Evolutionary conservation across 768 basidiomycete genomes (phyloP).

Genomic region (Trametes cinnabarina): DNA sequence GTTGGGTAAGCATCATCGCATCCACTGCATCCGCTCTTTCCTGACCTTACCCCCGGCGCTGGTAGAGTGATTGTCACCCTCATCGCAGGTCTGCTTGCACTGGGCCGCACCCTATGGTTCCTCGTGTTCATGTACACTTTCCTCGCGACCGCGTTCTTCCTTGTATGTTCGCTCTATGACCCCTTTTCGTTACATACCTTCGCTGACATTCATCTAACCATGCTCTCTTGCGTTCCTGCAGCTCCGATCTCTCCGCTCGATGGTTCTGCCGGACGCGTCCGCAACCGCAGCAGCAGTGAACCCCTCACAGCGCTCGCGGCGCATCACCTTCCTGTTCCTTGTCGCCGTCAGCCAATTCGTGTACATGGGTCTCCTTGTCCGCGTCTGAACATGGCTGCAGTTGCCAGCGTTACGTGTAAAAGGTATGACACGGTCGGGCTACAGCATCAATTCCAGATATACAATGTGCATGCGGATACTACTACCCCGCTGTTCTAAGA

Average conservation of each 20-base stretch:
- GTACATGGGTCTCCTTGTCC: slow-evolving; percentile 83
- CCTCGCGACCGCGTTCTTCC: slow-evolving; percentile 89
- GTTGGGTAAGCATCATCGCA: slow-evolving; percentile 64
- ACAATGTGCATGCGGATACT: too few species aligned
- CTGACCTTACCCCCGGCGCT: neutral
- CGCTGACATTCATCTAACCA: neutral
- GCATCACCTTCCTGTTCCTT: slow-evolving; percentile 87
- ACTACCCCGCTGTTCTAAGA: too few species aligned
- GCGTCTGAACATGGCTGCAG: slow-evolving; percentile 40
- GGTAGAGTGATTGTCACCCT: slow-evolving; percentile 87
- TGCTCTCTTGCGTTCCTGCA: slow-evolving; percentile 28
- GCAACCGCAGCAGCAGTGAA: slow-evolving; percentile 60
- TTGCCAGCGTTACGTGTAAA: neutral
- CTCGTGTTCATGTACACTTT: slow-evolving; percentile 82
- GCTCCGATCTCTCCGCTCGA: slow-evolving; percentile 90
- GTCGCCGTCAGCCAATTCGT: slow-evolving; percentile 79
- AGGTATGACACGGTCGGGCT: neutral
- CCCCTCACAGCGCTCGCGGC: slow-evolving; percentile 74
- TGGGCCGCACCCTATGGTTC: slow-evolving; percentile 62
- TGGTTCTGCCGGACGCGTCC: slow-evolving; percentile 82
- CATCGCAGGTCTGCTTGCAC: slow-evolving; percentile 63
- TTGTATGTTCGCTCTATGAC: slow-evolving; percentile 49
- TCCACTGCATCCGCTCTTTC: neutral
- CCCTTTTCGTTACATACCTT: neutral
- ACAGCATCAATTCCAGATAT: slow-evolving; percentile 16